These are phyloP conservation scores for Middelhovenomyces tepae DNA, from an alignment of 805 yeast species.

Conservation along the genomic window DNA sequence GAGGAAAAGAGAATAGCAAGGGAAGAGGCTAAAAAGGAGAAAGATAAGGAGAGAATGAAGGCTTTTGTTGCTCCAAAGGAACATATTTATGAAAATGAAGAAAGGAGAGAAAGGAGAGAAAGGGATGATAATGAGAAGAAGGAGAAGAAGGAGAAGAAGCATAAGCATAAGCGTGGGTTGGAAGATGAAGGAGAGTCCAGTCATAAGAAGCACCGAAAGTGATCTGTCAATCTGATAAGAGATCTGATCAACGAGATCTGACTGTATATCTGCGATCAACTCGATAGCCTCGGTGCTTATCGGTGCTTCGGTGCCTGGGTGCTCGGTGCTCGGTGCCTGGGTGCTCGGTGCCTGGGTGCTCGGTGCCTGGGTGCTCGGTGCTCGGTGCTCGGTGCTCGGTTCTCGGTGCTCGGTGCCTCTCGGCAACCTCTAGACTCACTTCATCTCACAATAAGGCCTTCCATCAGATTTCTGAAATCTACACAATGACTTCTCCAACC, in stretches of 20 bases:
- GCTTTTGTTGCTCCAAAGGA: conserved; percentile 86
- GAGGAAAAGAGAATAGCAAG: conserved; percentile 76
- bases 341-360: no score
- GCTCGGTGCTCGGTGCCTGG: no score
- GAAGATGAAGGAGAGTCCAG: no score
- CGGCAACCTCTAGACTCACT: conserved; percentile 19
- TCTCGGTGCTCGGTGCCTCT: no score
- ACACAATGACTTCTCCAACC: conserved; percentile 69
- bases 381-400: no score
- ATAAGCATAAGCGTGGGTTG: conserved; percentile 23
- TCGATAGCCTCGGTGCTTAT: no score
- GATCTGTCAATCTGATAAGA: no score
- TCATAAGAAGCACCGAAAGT: no score
- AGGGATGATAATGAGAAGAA: conserved; percentile 14
- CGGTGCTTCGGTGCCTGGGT: no score
- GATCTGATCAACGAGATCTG: no score
- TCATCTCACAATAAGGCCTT: conserved; percentile 66
- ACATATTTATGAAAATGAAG: conserved; percentile 33
- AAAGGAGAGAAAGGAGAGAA: conserved; percentile 30
- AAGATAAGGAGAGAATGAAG: conserved; percentile 61
- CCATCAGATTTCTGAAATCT: conserved; percentile 60
- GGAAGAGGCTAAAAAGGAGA: conserved; percentile 54
- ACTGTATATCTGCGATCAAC: no score
- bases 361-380: no score
- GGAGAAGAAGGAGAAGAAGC: conserved; percentile 22